These are phyloP conservation scores for Diphasiastrum complanatum DNA, from an alignment of 83 land plant species.

Conservation along the genomic window DNA sequence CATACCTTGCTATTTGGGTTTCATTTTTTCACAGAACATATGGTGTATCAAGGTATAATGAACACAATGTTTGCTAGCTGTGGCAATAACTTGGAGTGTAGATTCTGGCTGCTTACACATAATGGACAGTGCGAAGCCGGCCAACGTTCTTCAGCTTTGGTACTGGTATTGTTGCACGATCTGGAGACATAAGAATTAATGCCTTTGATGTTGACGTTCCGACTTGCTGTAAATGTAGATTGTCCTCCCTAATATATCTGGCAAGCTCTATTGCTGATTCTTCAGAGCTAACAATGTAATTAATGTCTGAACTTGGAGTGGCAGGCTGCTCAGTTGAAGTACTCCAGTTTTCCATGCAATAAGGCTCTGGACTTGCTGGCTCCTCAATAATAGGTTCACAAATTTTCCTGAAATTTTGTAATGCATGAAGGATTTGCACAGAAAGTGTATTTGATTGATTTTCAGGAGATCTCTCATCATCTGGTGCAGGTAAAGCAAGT, in stretches of 20 bases:
- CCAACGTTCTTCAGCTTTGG: constrained; percentile 74
- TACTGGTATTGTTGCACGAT: constrained; percentile 50
- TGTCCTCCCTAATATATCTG: not conserved
- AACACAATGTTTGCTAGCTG: too few relatives aligned
- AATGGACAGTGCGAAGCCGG: constrained; percentile 81
- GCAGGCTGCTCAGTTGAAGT: constrained; percentile 37
- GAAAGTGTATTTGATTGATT: constrained; percentile 21
- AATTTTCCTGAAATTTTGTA: not conserved
- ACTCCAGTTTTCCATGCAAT: constrained; percentile 22
- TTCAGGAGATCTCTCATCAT: not conserved
- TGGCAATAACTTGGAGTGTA: too few relatives aligned
- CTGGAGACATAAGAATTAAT: constrained; percentile 33
- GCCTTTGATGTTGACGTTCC: constrained; percentile 6
- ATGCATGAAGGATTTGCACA: not conserved
- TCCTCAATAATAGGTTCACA: constrained; percentile 27
- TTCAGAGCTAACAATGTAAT: constrained; percentile 46
- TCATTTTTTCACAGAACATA: too few relatives aligned
- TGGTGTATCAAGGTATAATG: too few relatives aligned
- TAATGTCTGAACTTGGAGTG: constrained; percentile 46
- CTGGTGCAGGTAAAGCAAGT: not conserved
- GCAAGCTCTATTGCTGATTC: constrained; percentile 17
- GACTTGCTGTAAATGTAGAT: not conserved
- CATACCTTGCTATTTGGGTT: too few relatives aligned
- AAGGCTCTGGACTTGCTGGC: constrained; percentile 19
- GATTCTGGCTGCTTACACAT: constrained; percentile 51